These are phyloP conservation scores for Nothophoma quercina DNA, from an alignment of 2,329 filamentous ascomycete genomes.

Conservation along the genomic window DNA sequence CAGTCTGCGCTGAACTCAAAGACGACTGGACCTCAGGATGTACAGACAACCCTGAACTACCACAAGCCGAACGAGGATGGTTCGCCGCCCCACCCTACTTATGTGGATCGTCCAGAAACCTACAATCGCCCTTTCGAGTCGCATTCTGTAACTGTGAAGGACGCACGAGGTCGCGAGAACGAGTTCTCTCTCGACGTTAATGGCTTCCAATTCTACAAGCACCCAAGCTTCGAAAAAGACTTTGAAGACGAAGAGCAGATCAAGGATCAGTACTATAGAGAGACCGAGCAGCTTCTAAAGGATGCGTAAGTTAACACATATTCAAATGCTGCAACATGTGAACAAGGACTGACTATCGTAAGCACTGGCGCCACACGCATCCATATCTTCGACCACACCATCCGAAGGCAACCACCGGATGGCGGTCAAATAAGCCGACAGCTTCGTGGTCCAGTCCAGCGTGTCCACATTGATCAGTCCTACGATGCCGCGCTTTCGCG, in stretches of 20 bases:
- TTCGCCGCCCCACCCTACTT: slow-evolving; percentile 39
- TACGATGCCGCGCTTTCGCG: slow-evolving; percentile 47
- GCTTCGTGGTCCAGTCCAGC: slow-evolving; percentile 57
- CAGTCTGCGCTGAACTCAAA: slow-evolving; percentile 8
- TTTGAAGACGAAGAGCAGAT: slow-evolving; percentile 47
- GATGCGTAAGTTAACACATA: slow-evolving; percentile 38
- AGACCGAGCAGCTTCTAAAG: slow-evolving; percentile 48
- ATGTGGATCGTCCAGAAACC: slow-evolving; percentile 42
- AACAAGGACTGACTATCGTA: neutral
- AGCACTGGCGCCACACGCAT: slow-evolving; percentile 65
- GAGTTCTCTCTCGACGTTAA: slow-evolving; percentile 53
- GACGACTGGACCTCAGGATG: slow-evolving; percentile 27
- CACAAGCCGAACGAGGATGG: slow-evolving; percentile 41
- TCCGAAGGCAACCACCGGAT: slow-evolving; percentile 54
- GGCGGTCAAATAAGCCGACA: slow-evolving; percentile 28
- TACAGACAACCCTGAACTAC: slow-evolving; percentile 37
- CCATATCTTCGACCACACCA: slow-evolving; percentile 70
- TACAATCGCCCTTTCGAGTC: slow-evolving; percentile 41
- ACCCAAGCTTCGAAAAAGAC: slow-evolving; percentile 43
- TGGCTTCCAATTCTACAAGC: slow-evolving; percentile 47
- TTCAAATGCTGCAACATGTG: neutral
- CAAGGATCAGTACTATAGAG: slow-evolving; percentile 45
- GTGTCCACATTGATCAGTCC: slow-evolving; percentile 67
- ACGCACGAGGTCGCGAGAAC: slow-evolving; percentile 56
- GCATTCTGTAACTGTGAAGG: slow-evolving; percentile 48